A percentile compares a stretch with the other conserved stretches of the same genome.
Evolutionary conservation across 2,329 filamentous ascomycete genomes (phyloP).

Genomic region (Periconia sp.): DNA sequence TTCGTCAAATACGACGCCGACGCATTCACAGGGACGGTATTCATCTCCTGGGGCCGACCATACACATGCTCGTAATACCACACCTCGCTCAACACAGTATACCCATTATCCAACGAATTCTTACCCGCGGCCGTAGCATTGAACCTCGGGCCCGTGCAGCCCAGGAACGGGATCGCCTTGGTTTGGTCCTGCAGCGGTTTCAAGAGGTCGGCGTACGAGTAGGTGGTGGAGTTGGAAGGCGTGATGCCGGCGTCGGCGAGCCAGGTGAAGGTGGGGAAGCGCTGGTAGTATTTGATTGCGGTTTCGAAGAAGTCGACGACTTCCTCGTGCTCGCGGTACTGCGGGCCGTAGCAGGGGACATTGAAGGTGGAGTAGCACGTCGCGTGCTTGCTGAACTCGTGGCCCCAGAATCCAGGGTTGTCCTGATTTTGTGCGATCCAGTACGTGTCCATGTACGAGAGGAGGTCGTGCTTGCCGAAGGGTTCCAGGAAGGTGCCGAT

Average conservation of each 20-base stretch:
- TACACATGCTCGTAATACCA: conserved; percentile 68
- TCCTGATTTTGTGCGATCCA: conserved; percentile 62
- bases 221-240: conserved; percentile 61
- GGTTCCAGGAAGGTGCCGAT: conserved; percentile 62
- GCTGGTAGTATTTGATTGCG: conserved; percentile 58
- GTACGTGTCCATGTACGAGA: conserved; percentile 67
- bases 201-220: conserved; percentile 58
- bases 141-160: conserved; percentile 62
- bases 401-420: conserved; percentile 65
- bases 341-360: conserved; percentile 63
- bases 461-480: conserved; percentile 61
- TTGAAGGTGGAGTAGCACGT: conserved; percentile 70
- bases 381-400: conserved; percentile 69
- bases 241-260: conserved; percentile 56
- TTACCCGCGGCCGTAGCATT: conserved; percentile 62
- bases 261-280: conserved; percentile 63
- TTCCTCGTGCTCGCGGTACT: conserved; percentile 59
- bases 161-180: conserved; percentile 61
- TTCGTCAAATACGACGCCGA: conserved; percentile 52
- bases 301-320: conserved; percentile 67
- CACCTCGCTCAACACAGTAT: conserved; percentile 61
- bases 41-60: conserved; percentile 58
- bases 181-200: conserved; percentile 52
- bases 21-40: conserved; percentile 52
- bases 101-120: conserved; percentile 57